Evolutionary conservation across 139 green algal genomes (phyloP), one percentile per base, ranked within the genome.

Genomic region (Tetradesmus obliquus): DNA sequence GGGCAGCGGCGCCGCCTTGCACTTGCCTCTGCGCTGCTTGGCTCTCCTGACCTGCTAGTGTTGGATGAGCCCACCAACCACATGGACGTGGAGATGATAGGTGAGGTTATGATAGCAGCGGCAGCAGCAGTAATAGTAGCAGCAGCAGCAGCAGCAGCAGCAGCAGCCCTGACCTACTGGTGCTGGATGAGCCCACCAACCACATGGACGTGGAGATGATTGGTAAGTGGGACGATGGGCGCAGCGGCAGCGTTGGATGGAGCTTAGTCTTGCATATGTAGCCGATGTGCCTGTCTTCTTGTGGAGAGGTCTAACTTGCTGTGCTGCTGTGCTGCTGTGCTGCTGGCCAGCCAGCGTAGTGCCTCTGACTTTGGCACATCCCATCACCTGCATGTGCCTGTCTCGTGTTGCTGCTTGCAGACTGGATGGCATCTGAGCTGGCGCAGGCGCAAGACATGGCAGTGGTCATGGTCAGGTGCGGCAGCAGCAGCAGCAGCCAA

Each of bases 31-130:
- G 94, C 96, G 20, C 94, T 98, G 84, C 93, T 98, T 58, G 93
- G 95, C 2, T 91, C 91, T n/a, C 97, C 97, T 19, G 96, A 98
- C 86, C 93, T 98, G 13, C 90, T 98, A 57, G 92, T 98, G 17
- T 91, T 97, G 83, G 97, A 98, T 88, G 95, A 97, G 94, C 96
- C 96, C 1, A 97, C 96, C 71, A 98, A 98, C 86, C 95, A 97
- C 93, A 95, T 98, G 94, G 95, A 89, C 45, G 32, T 86, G 6
- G 54, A 69, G 19, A 53, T 74, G 66, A 74, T 74, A 74, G 66
- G 66, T 74, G 66, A n/a, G n/a, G n/a, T n/a, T n/a, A n/a, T n/a
- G n/a, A n/a, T n/a, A n/a, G n/a, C n/a, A n/a, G n/a, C n/a, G n/a
- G n/a, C n/a, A n/a, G n/a, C n/a, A n/a, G n/a, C n/a, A n/a, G n/a